Percentiles rank a stretch among this genome's conserved stretches.
phyloP scores from a whole-genome alignment of 306 rosid species.

The Fagus crenata region DNA sequence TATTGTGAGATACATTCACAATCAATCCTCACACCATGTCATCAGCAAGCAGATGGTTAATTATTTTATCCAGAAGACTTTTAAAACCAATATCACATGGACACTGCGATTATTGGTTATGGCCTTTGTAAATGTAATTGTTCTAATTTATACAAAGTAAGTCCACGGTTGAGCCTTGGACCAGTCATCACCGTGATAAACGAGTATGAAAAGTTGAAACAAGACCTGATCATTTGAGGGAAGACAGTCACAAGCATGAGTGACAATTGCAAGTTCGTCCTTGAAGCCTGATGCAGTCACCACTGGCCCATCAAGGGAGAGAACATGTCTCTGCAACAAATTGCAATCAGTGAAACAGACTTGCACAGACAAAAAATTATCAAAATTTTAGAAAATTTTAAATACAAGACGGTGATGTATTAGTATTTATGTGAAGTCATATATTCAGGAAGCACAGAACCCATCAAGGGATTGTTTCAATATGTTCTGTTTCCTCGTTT shows the following conservation, averaged over 20 bases:
- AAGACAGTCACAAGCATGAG: constrained; percentile 68
- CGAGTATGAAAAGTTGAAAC: constrained; percentile 16
- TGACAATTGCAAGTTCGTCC: constrained; percentile 81
- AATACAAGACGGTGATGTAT: not conserved
- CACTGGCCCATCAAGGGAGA: constrained; percentile 83
- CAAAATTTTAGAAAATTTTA: not conserved
- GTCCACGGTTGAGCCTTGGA: not conserved
- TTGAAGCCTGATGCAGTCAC: constrained; percentile 91
- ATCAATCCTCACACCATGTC: constrained; percentile 12
- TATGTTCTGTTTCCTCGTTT: not conserved
- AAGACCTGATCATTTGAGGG: constrained; percentile 80
- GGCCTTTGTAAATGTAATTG: not conserved
- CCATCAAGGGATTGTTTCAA: not conserved
- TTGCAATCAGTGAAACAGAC: constrained; percentile 30
- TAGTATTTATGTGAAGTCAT: not conserved
- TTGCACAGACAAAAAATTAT: constrained; percentile 9
- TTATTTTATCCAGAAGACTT: not conserved
- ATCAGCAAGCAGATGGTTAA: not conserved
- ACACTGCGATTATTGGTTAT: not conserved
- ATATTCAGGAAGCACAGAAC: not conserved
- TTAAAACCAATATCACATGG: not conserved
- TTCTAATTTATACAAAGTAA: constrained; percentile 9
- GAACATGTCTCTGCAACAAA: constrained; percentile 66
- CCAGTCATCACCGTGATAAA: constrained; percentile 17
- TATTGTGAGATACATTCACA: constrained; percentile 1